phyloP scores from a whole-genome alignment of 2,329 filamentous ascomycete genomes.

The Ascochyta fabae region DNA sequence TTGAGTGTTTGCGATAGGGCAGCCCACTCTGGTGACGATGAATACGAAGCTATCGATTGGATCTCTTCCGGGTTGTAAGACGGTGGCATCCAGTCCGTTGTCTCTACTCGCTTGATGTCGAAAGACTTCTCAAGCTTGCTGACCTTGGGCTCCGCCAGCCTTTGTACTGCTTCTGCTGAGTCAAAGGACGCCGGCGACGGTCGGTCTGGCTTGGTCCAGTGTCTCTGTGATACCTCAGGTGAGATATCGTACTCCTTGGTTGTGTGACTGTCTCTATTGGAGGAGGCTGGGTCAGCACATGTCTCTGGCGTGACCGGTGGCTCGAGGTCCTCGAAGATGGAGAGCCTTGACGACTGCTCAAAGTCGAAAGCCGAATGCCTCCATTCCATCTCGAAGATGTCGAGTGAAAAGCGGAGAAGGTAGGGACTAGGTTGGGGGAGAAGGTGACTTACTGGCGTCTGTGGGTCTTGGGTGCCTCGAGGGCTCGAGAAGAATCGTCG shows the following conservation, averaged over 20 bases:
- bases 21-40: constrained; percentile 32
- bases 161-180: constrained; percentile 23
- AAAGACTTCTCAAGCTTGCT: constrained; percentile 23
- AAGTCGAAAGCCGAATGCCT: constrained; percentile 17
- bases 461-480: constrained; percentile 18
- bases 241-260: constrained; percentile 17
- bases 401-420: constrained; percentile 19
- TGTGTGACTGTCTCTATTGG: constrained; percentile 15
- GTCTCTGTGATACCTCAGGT: constrained; percentile 21
- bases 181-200: constrained; percentile 25
- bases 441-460: constrained; percentile 16
- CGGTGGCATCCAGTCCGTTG: constrained; percentile 24
- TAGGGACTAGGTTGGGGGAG: constrained; percentile 11
- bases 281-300: constrained; percentile 12
- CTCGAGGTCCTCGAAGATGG: constrained; percentile 13
- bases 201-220: constrained; percentile 28
- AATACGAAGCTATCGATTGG: constrained; percentile 21
- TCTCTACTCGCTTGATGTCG: constrained; percentile 23
- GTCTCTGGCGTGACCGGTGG: constrained; percentile 1
- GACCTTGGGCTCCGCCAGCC: constrained; percentile 17
- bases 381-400: constrained; percentile 18
- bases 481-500: constrained; percentile 14
- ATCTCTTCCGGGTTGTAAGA: constrained; percentile 27
- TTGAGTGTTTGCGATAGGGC: constrained; percentile 28
- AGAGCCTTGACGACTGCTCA: constrained; percentile 12